Percentiles rank a stretch among this genome's conserved stretches.
Conservation (phyloP, 1,284 basidiomycete species). For the Puccinia brachypodii region DNA sequence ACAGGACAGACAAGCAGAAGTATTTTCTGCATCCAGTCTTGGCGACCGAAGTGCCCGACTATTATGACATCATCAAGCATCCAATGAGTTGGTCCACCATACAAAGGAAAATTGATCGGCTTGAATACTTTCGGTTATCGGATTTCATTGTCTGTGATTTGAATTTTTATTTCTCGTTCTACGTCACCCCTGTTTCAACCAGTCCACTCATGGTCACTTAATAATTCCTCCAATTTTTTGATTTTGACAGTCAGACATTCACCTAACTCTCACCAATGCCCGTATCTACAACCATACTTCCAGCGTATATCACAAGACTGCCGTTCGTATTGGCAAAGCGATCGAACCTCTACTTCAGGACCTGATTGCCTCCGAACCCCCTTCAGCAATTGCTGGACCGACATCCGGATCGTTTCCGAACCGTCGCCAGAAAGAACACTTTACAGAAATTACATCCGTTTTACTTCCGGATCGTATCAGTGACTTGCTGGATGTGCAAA, state of each 20-base stretch:
- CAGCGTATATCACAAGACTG: slow-evolving; percentile 71
- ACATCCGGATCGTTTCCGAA: slow-evolving; percentile 27
- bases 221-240: background rate
- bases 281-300: slow-evolving; percentile 79
- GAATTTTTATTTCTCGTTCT: slow-evolving; percentile 6
- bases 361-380: slow-evolving; percentile 56
- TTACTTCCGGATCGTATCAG: slow-evolving; percentile 28
- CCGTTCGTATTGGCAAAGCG: slow-evolving; percentile 68
- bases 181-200: background rate
- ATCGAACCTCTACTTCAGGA: slow-evolving; percentile 61
- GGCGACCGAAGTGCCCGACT: slow-evolving; percentile 78
- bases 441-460: slow-evolving; percentile 19
- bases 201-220: slow-evolving; percentile 62
- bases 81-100: slow-evolving; percentile 91
- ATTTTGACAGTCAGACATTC: slow-evolving; percentile 69
- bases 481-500: slow-evolving; percentile 14
- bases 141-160: slow-evolving; percentile 61
- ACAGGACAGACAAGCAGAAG: slow-evolving; percentile 71
- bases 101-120: slow-evolving; percentile 71
- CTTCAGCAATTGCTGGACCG: slow-evolving; percentile 33
- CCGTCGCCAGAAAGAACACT: slow-evolving; percentile 29
- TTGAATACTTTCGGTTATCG: slow-evolving; percentile 73
- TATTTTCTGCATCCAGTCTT: slow-evolving; percentile 82
- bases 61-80: slow-evolving; percentile 77
- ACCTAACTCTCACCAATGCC: slow-evolving; percentile 81